Percentiles rank a stretch among this genome's conserved stretches.
phyloP scores from a whole-genome alignment of 106 monocot species.

The Platanthera guangdongensis region DNA sequence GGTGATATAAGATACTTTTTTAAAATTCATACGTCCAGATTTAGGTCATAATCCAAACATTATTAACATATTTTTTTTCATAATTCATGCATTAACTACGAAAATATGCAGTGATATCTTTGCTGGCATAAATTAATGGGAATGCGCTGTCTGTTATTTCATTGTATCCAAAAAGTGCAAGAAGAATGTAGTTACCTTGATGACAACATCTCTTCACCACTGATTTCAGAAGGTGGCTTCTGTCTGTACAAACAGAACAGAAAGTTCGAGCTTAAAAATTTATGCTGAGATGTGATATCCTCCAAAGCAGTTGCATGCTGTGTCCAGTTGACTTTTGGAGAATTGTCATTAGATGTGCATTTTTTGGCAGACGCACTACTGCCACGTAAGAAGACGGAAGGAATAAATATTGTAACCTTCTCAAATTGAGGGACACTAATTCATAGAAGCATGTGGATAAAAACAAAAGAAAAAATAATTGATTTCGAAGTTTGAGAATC shows the following conservation, averaged over 20 bases:
- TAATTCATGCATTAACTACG: too few species aligned
- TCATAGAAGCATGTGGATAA: not conserved
- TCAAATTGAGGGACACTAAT: not conserved
- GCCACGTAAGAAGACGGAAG: not conserved
- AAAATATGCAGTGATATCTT: too few species aligned
- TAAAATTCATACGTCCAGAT: too few species aligned
- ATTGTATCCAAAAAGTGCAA: not conserved
- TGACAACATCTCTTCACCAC: constrained; percentile 24
- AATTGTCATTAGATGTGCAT: constrained; percentile 15
- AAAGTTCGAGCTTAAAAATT: constrained; percentile 61
- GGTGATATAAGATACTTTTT: too few species aligned
- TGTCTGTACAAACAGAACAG: constrained; percentile 62
- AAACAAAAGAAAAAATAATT: not conserved
- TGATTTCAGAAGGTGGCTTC: constrained; percentile 30
- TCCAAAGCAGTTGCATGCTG: constrained; percentile 40
- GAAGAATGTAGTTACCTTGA: constrained; percentile 26
- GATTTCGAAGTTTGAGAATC: not conserved
- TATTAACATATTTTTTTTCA: too few species aligned
- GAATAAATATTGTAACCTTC: not conserved
- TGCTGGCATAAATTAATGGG: not conserved
- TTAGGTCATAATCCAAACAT: too few species aligned
- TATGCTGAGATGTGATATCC: constrained; percentile 43
- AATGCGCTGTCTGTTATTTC: not conserved
- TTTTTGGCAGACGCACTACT: not conserved
- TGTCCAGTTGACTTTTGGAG: constrained; percentile 64